Conservation (phyloP, 1,284 basidiomycete species). For the Leccinum subrobustum region DNA sequence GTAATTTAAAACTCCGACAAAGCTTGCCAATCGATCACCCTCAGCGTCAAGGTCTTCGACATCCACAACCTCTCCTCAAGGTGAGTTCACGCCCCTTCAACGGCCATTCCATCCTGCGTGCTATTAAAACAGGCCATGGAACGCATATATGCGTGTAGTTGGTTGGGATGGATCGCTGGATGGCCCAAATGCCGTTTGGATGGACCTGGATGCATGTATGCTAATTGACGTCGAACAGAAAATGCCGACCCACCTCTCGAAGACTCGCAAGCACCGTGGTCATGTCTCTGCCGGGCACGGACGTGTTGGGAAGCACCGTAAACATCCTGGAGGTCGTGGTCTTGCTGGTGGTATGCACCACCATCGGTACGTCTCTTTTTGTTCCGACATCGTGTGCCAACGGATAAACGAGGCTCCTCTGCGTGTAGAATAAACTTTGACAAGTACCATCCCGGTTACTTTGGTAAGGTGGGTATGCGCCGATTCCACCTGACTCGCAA, state of each 20-base stretch:
- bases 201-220: conserved; percentile 30
- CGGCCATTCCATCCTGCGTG: conserved; percentile 20
- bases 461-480: conserved; percentile 99
- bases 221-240: conserved; percentile 42
- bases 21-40: conserved; percentile 6
- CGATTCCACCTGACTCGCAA: conserved; percentile 96
- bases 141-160: conserved; percentile 29
- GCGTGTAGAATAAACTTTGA: conserved; percentile 76
- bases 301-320: conserved; percentile 99
- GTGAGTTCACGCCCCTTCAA: conserved; percentile 46
- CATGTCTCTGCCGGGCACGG: conserved; percentile 99
- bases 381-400: neutral
- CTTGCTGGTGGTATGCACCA: conserved; percentile 99
- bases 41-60: conserved; percentile 36
- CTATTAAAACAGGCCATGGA: conserved; percentile 12
- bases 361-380: conserved; percentile 73
- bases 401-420: neutral
- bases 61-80: conserved; percentile 58
- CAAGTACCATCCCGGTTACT: conserved; percentile 99
- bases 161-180: conserved; percentile 44
- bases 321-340: conserved; percentile 99
- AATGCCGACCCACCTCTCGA: conserved; percentile 94
- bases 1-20: conserved; percentile 28
- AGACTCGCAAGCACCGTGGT: conserved; percentile 98
- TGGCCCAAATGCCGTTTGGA: conserved; percentile 37